Evolutionary conservation across 2,329 filamentous ascomycete species (phyloP), one percentile per base, ranked within the genome.

Genomic region (Penicillium italicum): DNA sequence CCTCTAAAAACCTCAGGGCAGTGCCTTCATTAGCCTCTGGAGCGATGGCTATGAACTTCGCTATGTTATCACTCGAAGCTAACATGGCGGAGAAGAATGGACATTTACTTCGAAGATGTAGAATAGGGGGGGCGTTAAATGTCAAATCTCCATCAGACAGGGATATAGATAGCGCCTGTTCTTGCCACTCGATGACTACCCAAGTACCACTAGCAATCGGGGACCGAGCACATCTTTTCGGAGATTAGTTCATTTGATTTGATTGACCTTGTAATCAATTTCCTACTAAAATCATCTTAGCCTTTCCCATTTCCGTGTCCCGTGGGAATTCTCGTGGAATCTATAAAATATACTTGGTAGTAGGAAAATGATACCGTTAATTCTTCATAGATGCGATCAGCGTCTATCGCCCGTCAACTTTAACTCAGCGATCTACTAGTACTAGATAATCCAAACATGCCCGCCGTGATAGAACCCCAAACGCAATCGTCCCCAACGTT

Each of bases 381-480:
- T 50, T 50, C 37, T 50, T 44, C 48, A 51, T 51, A 51, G 47
- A 51, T 51, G 33, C 47, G 36, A 38, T 37, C 33, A 51, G 26
- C 38, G 38, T 45, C 50, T 49, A 56, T 51, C 38, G 52, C 42
- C 31, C 36, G 30, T 48, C 34, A 36, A 57, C 42, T 44, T 44
- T 40, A 51, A 38, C 31, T 31, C 44, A 47, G 34, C 55, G 38
- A 51, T 62, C 57, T 62, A 60, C 61, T 58, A 50, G 36, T 63
- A 60, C 61, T 60, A 51, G 36, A 52, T 59, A 57, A 53, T 53
- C 37, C 50, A 57, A 57, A 52, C 37, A 55, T 55, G 33, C 56
- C 41, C 46, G 44, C 53, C 48, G n/a, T 55, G 41, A 56, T 30
- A 47, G 37, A 56, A 51, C 56, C 36, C 38, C 46, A 45, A 55